These are phyloP conservation scores for Dryas octopetala DNA, from an alignment of 306 rosid genomes.

Conservation along the genomic window DNA sequence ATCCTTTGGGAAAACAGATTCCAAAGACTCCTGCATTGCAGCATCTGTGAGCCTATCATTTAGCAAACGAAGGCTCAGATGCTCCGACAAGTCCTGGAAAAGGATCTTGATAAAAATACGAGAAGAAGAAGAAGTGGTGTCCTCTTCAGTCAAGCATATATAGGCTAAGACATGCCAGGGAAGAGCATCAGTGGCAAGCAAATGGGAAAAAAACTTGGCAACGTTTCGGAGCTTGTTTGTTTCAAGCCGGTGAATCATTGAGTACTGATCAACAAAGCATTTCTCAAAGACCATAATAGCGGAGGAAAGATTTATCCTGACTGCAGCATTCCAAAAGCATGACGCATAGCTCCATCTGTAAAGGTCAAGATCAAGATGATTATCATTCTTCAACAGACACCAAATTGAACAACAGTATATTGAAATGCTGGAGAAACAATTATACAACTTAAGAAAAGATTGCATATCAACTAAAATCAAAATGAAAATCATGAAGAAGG, in stretches of 20 bases:
- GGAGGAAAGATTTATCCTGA: constrained; percentile 72
- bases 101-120: constrained; percentile 66
- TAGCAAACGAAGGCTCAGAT: constrained; percentile 47
- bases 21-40: constrained; percentile 54
- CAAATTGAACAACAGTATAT: too few species aligned
- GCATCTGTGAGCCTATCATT: constrained; percentile 53
- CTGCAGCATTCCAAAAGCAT: constrained; percentile 90
- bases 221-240: constrained; percentile 65
- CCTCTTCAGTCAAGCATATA: constrained; percentile 67
- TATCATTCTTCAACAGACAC: too few species aligned
- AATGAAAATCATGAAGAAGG: too few species aligned
- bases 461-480: too few species aligned
- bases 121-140: constrained; percentile 55
- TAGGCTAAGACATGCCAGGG: constrained; percentile 74
- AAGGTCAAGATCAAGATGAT: too few species aligned
- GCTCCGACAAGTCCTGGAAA: constrained; percentile 66
- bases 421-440: too few species aligned
- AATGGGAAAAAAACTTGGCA: constrained; percentile 65
- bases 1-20: constrained; percentile 60
- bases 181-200: constrained; percentile 64
- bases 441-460: too few species aligned
- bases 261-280: constrained; percentile 79
- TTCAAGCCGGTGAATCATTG: constrained; percentile 73
- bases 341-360: constrained; percentile 58
- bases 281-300: constrained; percentile 78